Evolutionary conservation across 768 basidiomycete species (phyloP), one percentile per base, ranked within the genome.

Genomic region (Boletus fagicola): DNA sequence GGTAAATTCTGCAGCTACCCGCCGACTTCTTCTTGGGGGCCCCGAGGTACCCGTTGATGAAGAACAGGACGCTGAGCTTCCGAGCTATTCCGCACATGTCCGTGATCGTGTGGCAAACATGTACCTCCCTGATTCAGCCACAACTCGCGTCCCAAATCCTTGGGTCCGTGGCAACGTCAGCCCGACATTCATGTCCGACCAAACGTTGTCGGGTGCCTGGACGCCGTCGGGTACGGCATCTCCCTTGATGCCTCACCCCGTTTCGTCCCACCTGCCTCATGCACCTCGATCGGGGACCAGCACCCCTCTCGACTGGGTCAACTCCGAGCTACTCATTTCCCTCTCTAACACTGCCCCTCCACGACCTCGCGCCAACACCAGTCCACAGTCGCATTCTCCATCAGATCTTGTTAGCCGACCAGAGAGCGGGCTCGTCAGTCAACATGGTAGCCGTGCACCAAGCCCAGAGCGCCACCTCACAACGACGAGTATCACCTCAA

Each of bases 41-140:
- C 52, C 76, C 8, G 78, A 78, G 49, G 68, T 63, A 20, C 71
- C 70, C 5, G 43, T 64, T 11, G 75, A 76, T 3, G 80, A 83
- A 12, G 84, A 82, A 33, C 88, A 87, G 40, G 83, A 83, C 39
- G 70, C 83, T 45, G 88, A 93, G 64, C 82, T 98, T 13, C 96
- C 96, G 0, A 91, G 89, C 59, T 98, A 98, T 72, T 80, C 79
- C 20, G 84, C 91, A 51, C 96, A 98, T 71, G 84, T 98, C 26
- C 84, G 90, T 42, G 96, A 98, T 69, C 83, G 96, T 38, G 86
- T 98, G 43, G 87, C 89, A 42, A 87, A 87, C 62, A 85, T 88
- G 82, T 88, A 78, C 60, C 70, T 90, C 4, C 80, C 86, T 0
- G 87, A 87, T 46, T 73, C 80, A 18, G 79, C 79, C n/a, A 82